Percentiles rank a stretch among this genome's conserved stretches.
Conservation (phyloP, 2,329 filamentous ascomycete species). For the Chalaropsis thielavioides region DNA sequence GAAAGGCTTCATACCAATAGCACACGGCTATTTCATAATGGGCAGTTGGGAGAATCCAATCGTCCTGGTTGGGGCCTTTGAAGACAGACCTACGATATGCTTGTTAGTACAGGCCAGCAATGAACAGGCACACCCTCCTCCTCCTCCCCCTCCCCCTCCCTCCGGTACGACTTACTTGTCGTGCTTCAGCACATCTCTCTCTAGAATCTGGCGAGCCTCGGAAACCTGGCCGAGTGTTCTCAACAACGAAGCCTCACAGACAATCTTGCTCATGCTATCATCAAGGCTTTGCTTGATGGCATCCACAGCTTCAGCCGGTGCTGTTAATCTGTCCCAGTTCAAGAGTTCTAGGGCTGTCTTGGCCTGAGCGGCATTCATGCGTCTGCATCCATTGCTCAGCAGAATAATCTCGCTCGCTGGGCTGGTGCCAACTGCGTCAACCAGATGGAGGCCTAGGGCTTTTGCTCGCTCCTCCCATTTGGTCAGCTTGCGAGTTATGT, state of each 20-base stretch:
- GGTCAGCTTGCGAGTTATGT: conserved; percentile 65
- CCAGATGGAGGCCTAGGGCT: conserved; percentile 49
- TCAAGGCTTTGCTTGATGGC: conserved; percentile 40
- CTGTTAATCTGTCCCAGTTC: conserved; percentile 48
- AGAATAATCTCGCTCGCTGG: conserved; percentile 86
- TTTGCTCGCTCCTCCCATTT: conserved; percentile 77
- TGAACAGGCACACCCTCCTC: fast-evolving
- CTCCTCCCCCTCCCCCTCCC: too few relatives aligned
- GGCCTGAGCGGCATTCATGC: conserved; percentile 56
- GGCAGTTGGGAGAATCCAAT: conserved; percentile 58
- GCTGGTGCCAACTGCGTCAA: conserved; percentile 67
- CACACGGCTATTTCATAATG: conserved; percentile 78
- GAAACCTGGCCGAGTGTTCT: conserved; percentile 47
- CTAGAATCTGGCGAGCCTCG: conserved; percentile 51
- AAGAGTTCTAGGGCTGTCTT: conserved; percentile 48
- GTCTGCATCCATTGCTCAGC: conserved; percentile 79
- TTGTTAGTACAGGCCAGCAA: conserved; percentile 14
- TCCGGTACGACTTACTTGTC: conserved; percentile 36
- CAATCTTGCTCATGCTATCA: conserved; percentile 47
- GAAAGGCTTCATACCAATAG: conserved; percentile 55
- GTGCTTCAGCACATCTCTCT: conserved; percentile 48
- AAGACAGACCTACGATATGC: conserved; percentile 31
- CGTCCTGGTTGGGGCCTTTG: conserved; percentile 48
- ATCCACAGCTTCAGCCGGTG: conserved; percentile 23
- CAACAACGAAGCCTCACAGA: conserved; percentile 52